These are phyloP conservation scores for Claviceps pazoutovae DNA, from an alignment of 2,329 filamentous ascomycete species.

Conservation along the genomic window DNA sequence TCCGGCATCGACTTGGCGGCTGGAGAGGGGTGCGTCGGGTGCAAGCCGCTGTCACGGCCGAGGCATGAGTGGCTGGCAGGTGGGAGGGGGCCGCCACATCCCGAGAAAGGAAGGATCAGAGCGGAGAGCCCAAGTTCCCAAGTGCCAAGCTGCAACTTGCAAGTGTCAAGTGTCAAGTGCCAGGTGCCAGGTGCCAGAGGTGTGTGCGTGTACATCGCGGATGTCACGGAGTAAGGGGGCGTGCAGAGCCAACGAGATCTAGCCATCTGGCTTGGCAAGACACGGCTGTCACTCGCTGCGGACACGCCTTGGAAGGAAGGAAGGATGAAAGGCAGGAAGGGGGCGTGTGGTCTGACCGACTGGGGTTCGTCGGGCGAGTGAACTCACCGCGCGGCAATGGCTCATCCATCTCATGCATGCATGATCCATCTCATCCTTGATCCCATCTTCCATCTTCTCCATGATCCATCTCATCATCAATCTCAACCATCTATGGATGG, in stretches of 20 bases:
- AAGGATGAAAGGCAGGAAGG: not conserved
- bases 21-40: too few relatives aligned
- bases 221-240: not conserved
- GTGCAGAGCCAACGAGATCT: not conserved
- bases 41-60: too few relatives aligned
- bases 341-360: constrained; percentile 2
- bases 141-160: not conserved
- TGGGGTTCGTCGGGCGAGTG: not conserved
- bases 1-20: too few relatives aligned
- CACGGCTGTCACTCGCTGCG: not conserved
- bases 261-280: not conserved
- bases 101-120: too few relatives aligned
- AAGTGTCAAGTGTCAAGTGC: not conserved
- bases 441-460: not conserved
- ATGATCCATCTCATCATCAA: not conserved
- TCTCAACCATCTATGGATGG: not conserved
- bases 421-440: not conserved
- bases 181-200: not conserved
- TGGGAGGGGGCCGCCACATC: not conserved
- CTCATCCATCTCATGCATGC: not conserved
- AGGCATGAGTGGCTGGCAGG: not conserved
- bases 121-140: too few relatives aligned
- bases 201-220: too few relatives aligned
- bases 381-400: not conserved
- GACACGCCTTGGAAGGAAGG: not conserved